Evolutionary conservation across 2,329 filamentous ascomycete species (phyloP).

Genomic region (Aspergillus bombycis): DNA sequence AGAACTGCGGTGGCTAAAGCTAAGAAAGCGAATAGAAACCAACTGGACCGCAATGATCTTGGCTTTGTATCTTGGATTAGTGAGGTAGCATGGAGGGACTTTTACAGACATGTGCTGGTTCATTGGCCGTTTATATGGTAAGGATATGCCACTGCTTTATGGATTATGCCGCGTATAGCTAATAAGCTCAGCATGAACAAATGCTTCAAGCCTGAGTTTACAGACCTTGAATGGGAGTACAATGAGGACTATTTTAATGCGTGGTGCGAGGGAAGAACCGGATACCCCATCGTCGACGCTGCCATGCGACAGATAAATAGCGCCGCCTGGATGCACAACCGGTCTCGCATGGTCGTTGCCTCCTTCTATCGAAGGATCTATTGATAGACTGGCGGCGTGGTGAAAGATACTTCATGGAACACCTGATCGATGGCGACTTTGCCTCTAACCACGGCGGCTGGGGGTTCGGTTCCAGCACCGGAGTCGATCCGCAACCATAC

Average conservation of each 20-base stretch:
- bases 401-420: conserved; percentile 80
- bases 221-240: conserved; percentile 82
- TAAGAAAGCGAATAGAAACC: conserved; percentile 61
- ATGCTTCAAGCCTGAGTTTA: conserved; percentile 81
- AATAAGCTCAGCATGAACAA: conserved; percentile 65
- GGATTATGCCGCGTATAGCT: background rate
- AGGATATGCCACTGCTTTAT: background rate
- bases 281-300: conserved; percentile 82
- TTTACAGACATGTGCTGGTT: conserved; percentile 83
- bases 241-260: conserved; percentile 67
- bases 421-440: conserved; percentile 78
- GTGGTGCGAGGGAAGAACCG: conserved; percentile 76
- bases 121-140: conserved; percentile 74
- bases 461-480: conserved; percentile 68
- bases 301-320: conserved; percentile 77
- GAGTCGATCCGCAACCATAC: conserved; percentile 85
- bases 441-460: conserved; percentile 75
- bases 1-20: conserved; percentile 69
- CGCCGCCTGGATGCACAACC: conserved; percentile 81
- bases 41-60: conserved; percentile 66
- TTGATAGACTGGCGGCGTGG: conserved; percentile 83
- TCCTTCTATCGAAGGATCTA: conserved; percentile 82
- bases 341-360: conserved; percentile 80
- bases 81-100: conserved; percentile 84
- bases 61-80: conserved; percentile 76